phyloP scores from a whole-genome alignment of 352 stramenopile genomes.

The Halophytophthora polymorphica region DNA sequence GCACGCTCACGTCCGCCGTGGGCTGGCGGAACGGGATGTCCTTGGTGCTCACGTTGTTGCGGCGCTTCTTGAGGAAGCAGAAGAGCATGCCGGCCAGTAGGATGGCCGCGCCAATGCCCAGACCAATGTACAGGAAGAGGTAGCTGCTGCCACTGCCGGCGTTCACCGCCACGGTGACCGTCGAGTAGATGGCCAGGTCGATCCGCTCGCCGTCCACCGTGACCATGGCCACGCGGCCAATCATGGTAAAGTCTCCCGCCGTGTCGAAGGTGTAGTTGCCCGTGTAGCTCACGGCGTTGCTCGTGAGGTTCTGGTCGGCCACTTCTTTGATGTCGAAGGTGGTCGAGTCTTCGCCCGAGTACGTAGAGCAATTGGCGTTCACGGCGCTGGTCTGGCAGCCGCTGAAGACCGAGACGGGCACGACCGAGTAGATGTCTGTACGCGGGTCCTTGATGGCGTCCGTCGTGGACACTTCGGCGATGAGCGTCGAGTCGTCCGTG shows the following conservation, averaged over 20 bases:
- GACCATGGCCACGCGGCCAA: conserved; percentile 68
- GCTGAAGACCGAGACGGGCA: conserved; percentile 72
- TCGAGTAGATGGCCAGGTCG: conserved; percentile 83
- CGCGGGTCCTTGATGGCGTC: conserved; percentile 51
- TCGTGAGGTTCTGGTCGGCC: conserved; percentile 65
- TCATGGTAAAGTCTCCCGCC: conserved; percentile 62
- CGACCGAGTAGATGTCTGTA: conserved; percentile 54
- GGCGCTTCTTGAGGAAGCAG: conserved; percentile 69
- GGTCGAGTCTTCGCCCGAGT: conserved; percentile 49
- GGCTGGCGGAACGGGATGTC: conserved; percentile 75
- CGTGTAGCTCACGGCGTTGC: conserved; percentile 44
- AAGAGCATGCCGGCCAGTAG: conserved; percentile 63
- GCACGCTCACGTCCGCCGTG: conserved; percentile 14
- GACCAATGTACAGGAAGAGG: conserved; percentile 68
- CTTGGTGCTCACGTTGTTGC: conserved; percentile 55
- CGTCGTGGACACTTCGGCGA: conserved; percentile 62
- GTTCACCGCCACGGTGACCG: conserved; percentile 51
- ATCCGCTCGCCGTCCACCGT: conserved; percentile 69
- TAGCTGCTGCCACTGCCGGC: conserved; percentile 40
- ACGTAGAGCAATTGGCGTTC: conserved; percentile 62
- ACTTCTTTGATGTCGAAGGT: conserved; percentile 54
- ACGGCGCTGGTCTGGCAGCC: conserved; percentile 51
- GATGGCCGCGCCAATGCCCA: conserved; percentile 63
- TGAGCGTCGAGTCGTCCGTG: conserved; percentile 46
- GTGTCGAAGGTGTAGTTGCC: conserved; percentile 53